Evolutionary conservation across 1,139 yeast genomes (phyloP).

Genomic region (Ashbya aceris): DNA sequence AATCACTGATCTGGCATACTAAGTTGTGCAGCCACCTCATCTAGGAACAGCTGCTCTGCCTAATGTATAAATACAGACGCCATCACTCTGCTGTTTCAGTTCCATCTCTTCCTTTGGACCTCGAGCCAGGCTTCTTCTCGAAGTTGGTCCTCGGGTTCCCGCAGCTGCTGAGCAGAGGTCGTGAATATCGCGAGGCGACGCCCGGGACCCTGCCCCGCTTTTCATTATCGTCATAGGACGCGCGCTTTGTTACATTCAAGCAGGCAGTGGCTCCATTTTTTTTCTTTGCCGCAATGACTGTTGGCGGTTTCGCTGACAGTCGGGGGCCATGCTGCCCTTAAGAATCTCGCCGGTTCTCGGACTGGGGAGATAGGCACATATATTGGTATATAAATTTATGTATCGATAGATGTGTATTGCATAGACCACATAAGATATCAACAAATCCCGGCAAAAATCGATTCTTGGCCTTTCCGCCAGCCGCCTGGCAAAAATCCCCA

Average conservation of each 20-base stretch:
- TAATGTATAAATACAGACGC: no score
- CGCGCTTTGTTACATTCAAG: slow-evolving; percentile 1
- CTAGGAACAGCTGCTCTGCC: no score
- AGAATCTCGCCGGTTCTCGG: slow-evolving; percentile 1
- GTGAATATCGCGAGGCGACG: no score
- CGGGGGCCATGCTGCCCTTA: slow-evolving; percentile 6
- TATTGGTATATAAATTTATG: slow-evolving; percentile 3
- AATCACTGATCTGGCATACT: no score
- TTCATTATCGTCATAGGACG: slow-evolving; percentile 1
- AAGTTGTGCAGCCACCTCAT: no score
- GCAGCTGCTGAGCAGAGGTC: no score
- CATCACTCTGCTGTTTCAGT: no score
- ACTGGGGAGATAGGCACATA: slow-evolving; percentile 4
- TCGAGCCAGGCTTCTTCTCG: no score
- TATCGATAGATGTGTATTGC: slow-evolving; percentile 4
- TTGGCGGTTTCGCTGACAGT: slow-evolving; percentile 3
- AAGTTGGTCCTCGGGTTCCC: no score
- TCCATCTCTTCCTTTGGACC: no score
- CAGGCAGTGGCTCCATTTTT: slow-evolving; percentile 1
- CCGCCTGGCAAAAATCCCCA: neutral
- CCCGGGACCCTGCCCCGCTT: neutral
- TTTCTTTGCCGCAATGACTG: slow-evolving; percentile 3
- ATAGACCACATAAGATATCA: slow-evolving; percentile 5
- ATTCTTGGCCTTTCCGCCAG: neutral
- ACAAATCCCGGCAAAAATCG: neutral